Evolutionary conservation across 2,329 filamentous ascomycete species (phyloP), one percentile per base, ranked within the genome.

Genomic region (Pseudopithomyces chartarum): DNA sequence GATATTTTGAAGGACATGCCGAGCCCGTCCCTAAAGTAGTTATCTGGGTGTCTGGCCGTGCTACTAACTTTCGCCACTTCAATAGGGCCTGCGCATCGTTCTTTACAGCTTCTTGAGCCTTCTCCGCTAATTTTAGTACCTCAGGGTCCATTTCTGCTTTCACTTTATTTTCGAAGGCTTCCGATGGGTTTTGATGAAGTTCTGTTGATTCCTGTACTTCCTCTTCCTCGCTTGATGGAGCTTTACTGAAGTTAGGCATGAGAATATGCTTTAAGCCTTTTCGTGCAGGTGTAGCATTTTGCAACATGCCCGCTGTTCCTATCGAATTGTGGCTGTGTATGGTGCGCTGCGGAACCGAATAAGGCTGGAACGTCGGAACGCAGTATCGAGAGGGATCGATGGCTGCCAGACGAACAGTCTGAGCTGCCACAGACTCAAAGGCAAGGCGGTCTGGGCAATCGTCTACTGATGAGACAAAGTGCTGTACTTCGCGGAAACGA

Each of bases 21-120:
- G 94, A 98, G 8, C 95, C 95, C 2, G 95, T 99, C 6, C 95
- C 95, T 0, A 99, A 84, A 1, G 92, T 87, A 38, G 93, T 89
- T 47, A 99, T 86, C 74, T 97, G 92, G 0, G 89, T 86, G 66
- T 97, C 88, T 33, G 85, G 83, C 62, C 86, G 85, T 2, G 90
- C 90, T 2, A 96, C 84, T 58, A 87, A 84, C n/a, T 82, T 76
- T 60, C 88, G 85, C 87, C 80, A 74, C 66, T 78, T 51, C 17
- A 82, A 71, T 57, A 89, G 84, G 2, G 76, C 76, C 0, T 78
- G 71, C 12, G 79, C 74, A 1, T 63, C 76, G 19, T 62, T 64
- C 60, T 63, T 70, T 17, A 77, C 73, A 38, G 71, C 68, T 38
- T 76, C 56, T 44, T 70, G 74, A 13, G 79, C 78, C 13, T 73